Evolutionary conservation across 768 basidiomycete genomes (phyloP), one percentile per base, ranked within the genome.

Genomic region (Tricholoma saponaceum): DNA sequence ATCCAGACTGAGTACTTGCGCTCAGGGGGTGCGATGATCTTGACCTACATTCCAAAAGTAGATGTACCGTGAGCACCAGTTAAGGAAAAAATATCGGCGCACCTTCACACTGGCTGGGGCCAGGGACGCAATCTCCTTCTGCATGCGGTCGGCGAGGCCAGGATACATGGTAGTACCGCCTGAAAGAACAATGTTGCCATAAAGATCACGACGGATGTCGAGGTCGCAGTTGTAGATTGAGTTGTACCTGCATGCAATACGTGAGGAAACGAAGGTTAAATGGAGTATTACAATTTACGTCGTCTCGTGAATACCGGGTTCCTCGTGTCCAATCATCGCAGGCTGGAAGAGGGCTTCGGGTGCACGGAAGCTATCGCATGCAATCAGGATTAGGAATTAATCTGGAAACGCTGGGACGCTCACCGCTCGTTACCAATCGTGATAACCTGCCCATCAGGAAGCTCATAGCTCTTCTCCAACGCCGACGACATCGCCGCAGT

Each of bases 1-100:
- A 94, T 94, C 91, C 95, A 96, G 75, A 95, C 94, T 54, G 90
- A 93, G 83, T 94, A 94, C 72, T 92, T 95, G 65, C 93, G 80
- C 80, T 95, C 93, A 54, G 93, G 92, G 52, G 94, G 93, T 59
- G 93, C 90, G 58, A 92, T 88, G 57, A 95, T 92, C 85, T 92
- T 94, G 78, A 94, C 88, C 82, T 84, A 57, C 18, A 47, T 50
- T 28, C 1, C 22, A 16, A 39, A 5, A 14, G 7, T 23, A 35
- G 49, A 37, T 56, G 18, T 16, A 37, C 33, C 1, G 12, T 9
- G 5, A 23, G 43, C 20, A 46, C 1, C 2, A 13, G 22, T 7
- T 0, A 14, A 23, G 0, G 23, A n/a, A n/a, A n/a, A n/a, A n/a
- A 26, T 5, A 0, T 20, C 41, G 20, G 68, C 79, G 26, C 32